Percentiles rank a stretch among this genome's conserved stretches.
Conservation (phyloP, 768 basidiomycete genomes). For the Boletus eberwhitei region DNA sequence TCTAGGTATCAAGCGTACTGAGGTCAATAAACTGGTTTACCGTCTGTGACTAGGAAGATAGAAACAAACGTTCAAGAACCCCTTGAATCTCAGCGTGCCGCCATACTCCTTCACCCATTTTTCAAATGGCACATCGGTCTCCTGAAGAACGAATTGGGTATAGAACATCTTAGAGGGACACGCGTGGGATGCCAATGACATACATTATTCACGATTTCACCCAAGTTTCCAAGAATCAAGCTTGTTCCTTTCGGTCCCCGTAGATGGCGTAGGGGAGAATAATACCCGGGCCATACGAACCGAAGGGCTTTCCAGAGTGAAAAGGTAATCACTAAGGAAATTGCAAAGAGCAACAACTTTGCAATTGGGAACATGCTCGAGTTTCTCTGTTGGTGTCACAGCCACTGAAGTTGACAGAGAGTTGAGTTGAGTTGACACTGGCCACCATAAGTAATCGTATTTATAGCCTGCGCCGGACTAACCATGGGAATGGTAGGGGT, state of each 20-base stretch:
- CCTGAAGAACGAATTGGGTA: constrained; percentile 8
- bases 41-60: background rate
- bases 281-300: constrained; percentile 24
- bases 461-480: too few species aligned
- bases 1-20: constrained; percentile 16
- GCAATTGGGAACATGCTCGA: background rate
- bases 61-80: constrained; percentile 41
- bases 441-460: too few species aligned
- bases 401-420: background rate
- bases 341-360: background rate
- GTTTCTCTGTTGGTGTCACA: background rate
- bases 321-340: constrained; percentile 23
- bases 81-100: constrained; percentile 41
- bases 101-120: constrained; percentile 50
- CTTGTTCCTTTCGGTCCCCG: constrained; percentile 48
- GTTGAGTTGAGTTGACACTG: too few species aligned
- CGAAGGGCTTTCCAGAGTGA: constrained; percentile 30
- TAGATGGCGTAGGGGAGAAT: constrained; percentile 44
- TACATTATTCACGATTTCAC: constrained; percentile 43
- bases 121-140: constrained; percentile 35
- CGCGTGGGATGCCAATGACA: constrained; percentile 1
- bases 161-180: background rate
- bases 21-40: background rate
- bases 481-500: too few species aligned
- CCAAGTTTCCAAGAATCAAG: constrained; percentile 48